Evolutionary conservation across 257 asterid genomes (phyloP), one percentile per base, ranked within the genome.

Genomic region (Primulina eburnea): DNA sequence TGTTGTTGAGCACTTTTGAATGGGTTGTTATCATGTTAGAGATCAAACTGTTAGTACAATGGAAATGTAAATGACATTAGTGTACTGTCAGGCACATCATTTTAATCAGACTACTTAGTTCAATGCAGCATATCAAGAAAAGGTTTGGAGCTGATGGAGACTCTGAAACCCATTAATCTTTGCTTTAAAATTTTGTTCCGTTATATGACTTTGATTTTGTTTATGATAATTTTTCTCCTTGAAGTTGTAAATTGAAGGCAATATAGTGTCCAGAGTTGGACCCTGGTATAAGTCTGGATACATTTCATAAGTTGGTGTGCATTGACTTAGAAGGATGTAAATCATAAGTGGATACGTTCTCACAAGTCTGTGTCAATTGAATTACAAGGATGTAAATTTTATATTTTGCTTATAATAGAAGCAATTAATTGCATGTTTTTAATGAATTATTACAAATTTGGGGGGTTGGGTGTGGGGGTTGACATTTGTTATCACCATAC

Each of bases 171-270:
- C 43, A 40, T n/a, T 64, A 53, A 74, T 26, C 60, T 66, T 68
- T 63, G 43, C 40, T 62, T 70, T 57, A 20, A 21, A 40, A 64
- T 60, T 38, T 50, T 38, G 17, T 38, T 35, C 5, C 29, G n/a
- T 60, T 21, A 0, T 21, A 21, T 21, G 24, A 21, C 24, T 21
- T 21, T 21, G 24, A 21, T 21, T 21, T 0, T 21, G 24, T 21
- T 0, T 21, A 33, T 64, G 61, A 57, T 62, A 50, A 20, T 65
- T 65, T 38, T 60, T 20, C 68, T 58, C 24, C 24, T 21, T 21
- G 24, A 21, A 21, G 0, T 21, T 57, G 47, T 70, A 60, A 71
- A 33, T 65, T 53, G 76, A 75, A 72, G 66, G 70, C 53, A 26
- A 4, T 11, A 21, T 18, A 5, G 30, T 35, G 35, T 37, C 26